A percentile compares a stretch with the other conserved stretches of the same genome.
These are phyloP conservation scores for Amylostereum chailletii DNA, from an alignment of 1,284 basidiomycete genomes.

Conservation along the genomic window DNA sequence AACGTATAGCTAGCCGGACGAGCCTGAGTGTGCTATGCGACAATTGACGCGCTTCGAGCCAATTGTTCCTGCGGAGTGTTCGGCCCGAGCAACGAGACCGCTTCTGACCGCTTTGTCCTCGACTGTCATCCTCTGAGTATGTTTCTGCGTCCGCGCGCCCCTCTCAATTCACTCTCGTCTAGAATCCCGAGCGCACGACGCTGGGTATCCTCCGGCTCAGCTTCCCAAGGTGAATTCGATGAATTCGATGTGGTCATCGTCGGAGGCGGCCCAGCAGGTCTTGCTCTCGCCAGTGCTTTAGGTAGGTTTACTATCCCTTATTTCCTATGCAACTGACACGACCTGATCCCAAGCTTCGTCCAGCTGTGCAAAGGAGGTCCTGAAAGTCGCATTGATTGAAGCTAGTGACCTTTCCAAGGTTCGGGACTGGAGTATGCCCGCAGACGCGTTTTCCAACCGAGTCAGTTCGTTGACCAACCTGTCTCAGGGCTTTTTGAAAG, in stretches of 20 bases:
- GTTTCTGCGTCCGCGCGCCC: too few species aligned
- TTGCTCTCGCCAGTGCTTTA: slow-evolving; percentile 84
- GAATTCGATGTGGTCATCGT: slow-evolving; percentile 87
- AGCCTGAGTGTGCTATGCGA: too few species aligned
- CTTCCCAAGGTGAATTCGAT: slow-evolving; percentile 16
- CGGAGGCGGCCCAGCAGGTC: slow-evolving; percentile 88
- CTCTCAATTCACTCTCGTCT: too few species aligned
- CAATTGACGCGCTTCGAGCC: too few species aligned
- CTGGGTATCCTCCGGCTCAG: too few species aligned
- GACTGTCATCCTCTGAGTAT: too few species aligned
- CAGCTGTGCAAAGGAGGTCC: slow-evolving; percentile 33
- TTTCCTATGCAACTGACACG: slow-evolving; percentile 3
- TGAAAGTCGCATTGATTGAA: slow-evolving; percentile 71
- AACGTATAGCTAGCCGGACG: too few species aligned
- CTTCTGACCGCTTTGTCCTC: too few species aligned
- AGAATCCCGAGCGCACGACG: too few species aligned
- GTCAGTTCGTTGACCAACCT: slow-evolving; percentile 85
- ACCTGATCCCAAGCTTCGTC: slow-evolving; percentile 40
- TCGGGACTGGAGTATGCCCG: slow-evolving; percentile 54
- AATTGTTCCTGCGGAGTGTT: too few species aligned
- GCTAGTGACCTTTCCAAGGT: slow-evolving; percentile 68
- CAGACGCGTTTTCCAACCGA: slow-evolving; percentile 73
- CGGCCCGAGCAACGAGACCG: too few species aligned
- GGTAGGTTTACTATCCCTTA: slow-evolving; percentile 36
- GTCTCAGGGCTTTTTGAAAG: slow-evolving; percentile 69